Percentiles rank a stretch among this genome's conserved stretches.
Evolutionary conservation across 208 protist species (phyloP).

Genomic region (Acanthamoeba culbertsoni): DNA sequence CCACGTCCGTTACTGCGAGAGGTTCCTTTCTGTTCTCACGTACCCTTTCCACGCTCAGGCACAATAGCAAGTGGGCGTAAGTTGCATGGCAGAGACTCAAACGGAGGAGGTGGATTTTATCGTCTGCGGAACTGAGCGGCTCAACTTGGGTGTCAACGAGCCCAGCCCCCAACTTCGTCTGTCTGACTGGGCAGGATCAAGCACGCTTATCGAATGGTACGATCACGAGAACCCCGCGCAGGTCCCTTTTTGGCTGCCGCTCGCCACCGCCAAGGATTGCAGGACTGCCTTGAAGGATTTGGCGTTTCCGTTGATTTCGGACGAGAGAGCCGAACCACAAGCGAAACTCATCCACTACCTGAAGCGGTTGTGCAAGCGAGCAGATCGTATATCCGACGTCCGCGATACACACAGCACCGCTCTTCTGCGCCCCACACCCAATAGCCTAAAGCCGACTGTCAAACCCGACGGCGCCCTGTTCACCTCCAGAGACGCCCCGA

Average conservation of each 20-base stretch:
- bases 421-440: background rate
- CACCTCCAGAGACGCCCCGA: background rate
- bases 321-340: background rate
- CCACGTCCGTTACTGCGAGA: too few species aligned
- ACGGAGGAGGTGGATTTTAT: too few species aligned
- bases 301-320: background rate
- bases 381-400: background rate
- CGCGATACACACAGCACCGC: background rate
- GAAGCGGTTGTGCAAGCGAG: background rate
- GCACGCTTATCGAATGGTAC: background rate
- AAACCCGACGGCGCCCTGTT: background rate
- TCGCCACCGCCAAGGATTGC: background rate
- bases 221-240: background rate
- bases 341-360: background rate
- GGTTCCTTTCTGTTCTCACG: too few species aligned
- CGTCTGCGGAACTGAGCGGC: background rate
- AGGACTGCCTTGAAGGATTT: background rate
- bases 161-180: background rate
- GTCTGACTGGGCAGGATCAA: background rate
- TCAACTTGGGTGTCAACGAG: background rate
- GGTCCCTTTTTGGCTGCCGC: background rate
- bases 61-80: too few species aligned
- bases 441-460: background rate
- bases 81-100: too few species aligned
- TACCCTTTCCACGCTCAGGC: too few species aligned